Evolutionary conservation across 2,329 filamentous ascomycete genomes (phyloP).

Genomic region (Erysiphe neolycopersici): DNA sequence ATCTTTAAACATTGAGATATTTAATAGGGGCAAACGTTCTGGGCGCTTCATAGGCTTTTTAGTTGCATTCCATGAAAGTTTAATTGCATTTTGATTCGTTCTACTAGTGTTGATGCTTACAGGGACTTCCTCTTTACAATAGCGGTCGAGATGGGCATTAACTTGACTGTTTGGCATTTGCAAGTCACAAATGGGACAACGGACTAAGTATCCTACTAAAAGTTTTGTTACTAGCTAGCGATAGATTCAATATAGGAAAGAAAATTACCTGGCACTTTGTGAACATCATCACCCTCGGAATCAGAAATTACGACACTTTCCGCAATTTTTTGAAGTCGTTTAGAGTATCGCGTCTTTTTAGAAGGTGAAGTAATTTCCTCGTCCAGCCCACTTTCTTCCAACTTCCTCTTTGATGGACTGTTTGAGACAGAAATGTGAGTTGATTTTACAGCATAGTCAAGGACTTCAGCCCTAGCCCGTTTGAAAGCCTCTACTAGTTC

Average conservation of each 20-base stretch:
- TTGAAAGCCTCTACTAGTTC: conserved; percentile 63
- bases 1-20: conserved; percentile 73
- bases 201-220: conserved; percentile 31
- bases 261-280: conserved; percentile 9
- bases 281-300: conserved; percentile 8
- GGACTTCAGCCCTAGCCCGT: conserved; percentile 30
- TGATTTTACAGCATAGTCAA: conserved; percentile 34
- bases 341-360: conserved; percentile 27
- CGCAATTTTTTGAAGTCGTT: conserved; percentile 15
- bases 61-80: background rate
- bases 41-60: conserved; percentile 9
- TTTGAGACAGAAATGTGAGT: conserved; percentile 1
- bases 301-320: conserved; percentile 10
- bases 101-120: background rate
- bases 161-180: conserved; percentile 61
- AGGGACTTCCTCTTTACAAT: conserved; percentile 4
- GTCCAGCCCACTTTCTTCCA: conserved; percentile 11
- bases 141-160: conserved; percentile 50
- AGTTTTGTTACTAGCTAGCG: conserved; percentile 1
- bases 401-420: background rate
- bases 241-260: background rate
- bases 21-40: conserved; percentile 39
- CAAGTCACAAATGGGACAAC: conserved; percentile 52
- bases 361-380: conserved; percentile 10
- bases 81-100: background rate